Evolutionary conservation across 306 rosid species (phyloP).

Genomic region (Quercus parvula): DNA sequence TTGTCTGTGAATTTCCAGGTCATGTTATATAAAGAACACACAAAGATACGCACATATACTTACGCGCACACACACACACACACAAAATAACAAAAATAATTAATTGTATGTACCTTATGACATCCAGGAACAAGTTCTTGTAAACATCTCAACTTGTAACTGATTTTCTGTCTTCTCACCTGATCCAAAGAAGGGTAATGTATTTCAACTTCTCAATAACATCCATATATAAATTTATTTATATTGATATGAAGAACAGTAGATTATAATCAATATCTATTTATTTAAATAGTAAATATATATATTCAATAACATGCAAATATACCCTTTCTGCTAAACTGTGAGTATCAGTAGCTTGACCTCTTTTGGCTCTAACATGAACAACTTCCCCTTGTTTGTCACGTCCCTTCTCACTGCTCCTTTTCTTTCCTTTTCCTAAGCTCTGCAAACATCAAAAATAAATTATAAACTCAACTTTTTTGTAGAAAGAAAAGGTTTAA

Average conservation of each 20-base stretch:
- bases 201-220: neutral
- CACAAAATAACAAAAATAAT: neutral
- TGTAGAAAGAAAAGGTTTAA: neutral
- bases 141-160: constrained; percentile 23
- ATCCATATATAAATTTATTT: no score
- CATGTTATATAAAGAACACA: neutral
- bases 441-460: constrained; percentile 19
- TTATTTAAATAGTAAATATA: neutral
- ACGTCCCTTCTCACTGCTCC: constrained; percentile 17
- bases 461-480: neutral
- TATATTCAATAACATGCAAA: neutral
- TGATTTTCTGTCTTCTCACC: constrained; percentile 41
- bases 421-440: constrained; percentile 14
- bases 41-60: neutral
- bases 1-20: constrained; percentile 14
- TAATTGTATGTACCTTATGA: constrained; percentile 16
- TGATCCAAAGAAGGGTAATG: neutral
- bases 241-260: neutral
- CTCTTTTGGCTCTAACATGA: constrained; percentile 41
- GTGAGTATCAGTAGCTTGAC: constrained; percentile 41
- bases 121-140: constrained; percentile 40
- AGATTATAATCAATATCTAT: neutral
- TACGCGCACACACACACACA: no score
- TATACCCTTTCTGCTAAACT: constrained; percentile 41
- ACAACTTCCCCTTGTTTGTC: constrained; percentile 23